A percentile compares a stretch with the other conserved stretches of the same genome.
These are phyloP conservation scores for Chlamydomonas reinhardtii DNA, from an alignment of 163 green algal species.

Conservation along the genomic window DNA sequence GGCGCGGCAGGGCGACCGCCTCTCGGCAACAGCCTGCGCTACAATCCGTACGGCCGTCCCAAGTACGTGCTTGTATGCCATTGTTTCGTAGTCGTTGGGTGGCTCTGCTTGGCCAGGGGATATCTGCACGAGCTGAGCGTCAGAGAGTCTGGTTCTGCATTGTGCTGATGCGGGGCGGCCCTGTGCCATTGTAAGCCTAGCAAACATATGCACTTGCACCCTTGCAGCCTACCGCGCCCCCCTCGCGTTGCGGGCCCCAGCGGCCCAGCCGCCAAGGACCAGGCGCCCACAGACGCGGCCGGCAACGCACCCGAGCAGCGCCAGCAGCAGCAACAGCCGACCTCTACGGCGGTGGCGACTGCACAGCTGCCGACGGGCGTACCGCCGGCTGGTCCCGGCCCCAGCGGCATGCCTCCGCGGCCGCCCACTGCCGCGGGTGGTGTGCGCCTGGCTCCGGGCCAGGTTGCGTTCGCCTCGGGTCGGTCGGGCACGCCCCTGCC, in stretches of 20 bases:
- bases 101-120: too few species aligned
- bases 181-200: too few species aligned
- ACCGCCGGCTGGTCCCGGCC: too few species aligned
- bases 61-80: neutral
- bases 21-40: neutral
- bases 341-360: constrained; percentile 3
- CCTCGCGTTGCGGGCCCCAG: too few species aligned
- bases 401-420: neutral
- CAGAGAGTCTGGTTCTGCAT: too few species aligned
- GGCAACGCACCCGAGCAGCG: neutral
- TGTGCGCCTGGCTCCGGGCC: constrained; percentile 32
- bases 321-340: neutral
- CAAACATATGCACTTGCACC: too few species aligned
- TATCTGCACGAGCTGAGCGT: too few species aligned
- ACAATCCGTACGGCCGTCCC: constrained; percentile 32
- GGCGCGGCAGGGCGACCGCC: neutral
- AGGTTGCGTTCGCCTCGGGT: constrained; percentile 29
- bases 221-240: too few species aligned
- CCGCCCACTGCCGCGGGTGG: constrained; percentile 1
- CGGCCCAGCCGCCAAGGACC: too few species aligned
- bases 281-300: neutral
- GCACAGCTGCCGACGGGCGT: constrained; percentile 8
- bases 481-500: constrained; percentile 37
- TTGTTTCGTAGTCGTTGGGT: too few species aligned
- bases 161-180: too few species aligned